These are phyloP conservation scores for Tanacetum coccineum DNA, from an alignment of 129 eudicot genomes.

Conservation along the genomic window DNA sequence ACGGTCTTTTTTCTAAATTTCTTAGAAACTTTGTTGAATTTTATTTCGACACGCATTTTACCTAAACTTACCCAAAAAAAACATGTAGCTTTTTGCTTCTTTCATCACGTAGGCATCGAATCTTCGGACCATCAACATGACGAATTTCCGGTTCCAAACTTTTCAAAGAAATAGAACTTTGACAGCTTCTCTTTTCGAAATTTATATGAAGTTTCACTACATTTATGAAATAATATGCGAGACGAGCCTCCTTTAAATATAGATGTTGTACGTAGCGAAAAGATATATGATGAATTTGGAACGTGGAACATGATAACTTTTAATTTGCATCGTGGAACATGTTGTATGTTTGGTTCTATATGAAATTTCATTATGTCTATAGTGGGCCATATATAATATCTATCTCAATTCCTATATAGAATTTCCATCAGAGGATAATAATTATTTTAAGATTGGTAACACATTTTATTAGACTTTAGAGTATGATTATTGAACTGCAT, in stretches of 20 bases:
- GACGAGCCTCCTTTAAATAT: conserved; percentile 35
- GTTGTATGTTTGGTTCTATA: conserved; percentile 32
- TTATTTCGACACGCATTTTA: background rate
- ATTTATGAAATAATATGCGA: conserved; percentile 11
- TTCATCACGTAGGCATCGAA: conserved; percentile 10
- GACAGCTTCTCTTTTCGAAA: background rate
- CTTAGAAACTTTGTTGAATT: background rate
- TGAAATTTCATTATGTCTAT: background rate
- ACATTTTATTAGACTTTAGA: too few species aligned
- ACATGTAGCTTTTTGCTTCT: conserved; percentile 26
- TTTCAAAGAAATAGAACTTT: background rate
- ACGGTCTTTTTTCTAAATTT: background rate
- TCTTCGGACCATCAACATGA: conserved; percentile 24
- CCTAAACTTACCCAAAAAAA: conserved; percentile 23
- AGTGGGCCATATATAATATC: conserved; percentile 26
- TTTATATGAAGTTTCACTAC: background rate
- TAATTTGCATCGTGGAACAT: conserved; percentile 34
- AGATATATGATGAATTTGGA: conserved; percentile 26
- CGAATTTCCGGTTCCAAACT: conserved; percentile 13
- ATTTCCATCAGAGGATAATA: too few species aligned
- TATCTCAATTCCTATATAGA: background rate
- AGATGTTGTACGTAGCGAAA: conserved; percentile 5
- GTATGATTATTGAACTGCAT: too few species aligned
- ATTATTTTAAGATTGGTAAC: too few species aligned
- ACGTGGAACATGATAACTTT: conserved; percentile 51